Evolutionary conservation across 495 filamentous ascomycete species (phyloP), one percentile per base, ranked within the genome.

Genomic region (Podospora fimiseda): DNA sequence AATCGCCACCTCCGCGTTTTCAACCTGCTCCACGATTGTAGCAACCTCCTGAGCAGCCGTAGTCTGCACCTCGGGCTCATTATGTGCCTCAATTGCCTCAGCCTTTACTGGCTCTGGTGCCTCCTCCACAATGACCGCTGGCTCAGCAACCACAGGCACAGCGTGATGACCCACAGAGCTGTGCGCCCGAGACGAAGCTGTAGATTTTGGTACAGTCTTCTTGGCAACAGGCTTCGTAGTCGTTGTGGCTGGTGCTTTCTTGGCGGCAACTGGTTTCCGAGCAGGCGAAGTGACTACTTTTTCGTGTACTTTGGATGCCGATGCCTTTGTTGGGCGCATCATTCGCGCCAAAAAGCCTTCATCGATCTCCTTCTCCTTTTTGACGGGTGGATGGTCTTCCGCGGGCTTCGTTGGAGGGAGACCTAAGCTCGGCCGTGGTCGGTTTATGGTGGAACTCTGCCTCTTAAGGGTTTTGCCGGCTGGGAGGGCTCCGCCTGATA

Each of bases 281-380:
- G 74, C 72, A 5, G 74, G 73, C 0, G 68, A 71, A 1, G 59
- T 53, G n/a, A 64, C 61, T 1, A 75, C 62, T 67, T 88, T 91
- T 2, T 90, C 88, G 15, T 86, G 77, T 0, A 81, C 78, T 69
- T 92, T 95, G 63, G 78, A 86, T 5, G 87, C 80, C 24, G 86
- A 90, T 51, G 81, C 81, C 19, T 86, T 81, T 8, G 90, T 96
- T 3, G 90, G 90, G 9, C 89, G 81, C 89, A 89, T 95, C 90
- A 96, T 95, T 51, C 90, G 76, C 7, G 87, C 88, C 14, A 96
- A 75, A 70, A 96, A 96, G 2, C 84, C 70, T 49, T 90, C 86
- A 60, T 87, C 84, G 2, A 84, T 75, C 1, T 80, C 64, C 48
- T 61, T 65, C 36, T 75, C 72, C 43, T 62, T 73, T 53, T 70